These are phyloP conservation scores for Trichosporon ovoides DNA, from an alignment of 1,284 basidiomycete genomes.

Conservation along the genomic window DNA sequence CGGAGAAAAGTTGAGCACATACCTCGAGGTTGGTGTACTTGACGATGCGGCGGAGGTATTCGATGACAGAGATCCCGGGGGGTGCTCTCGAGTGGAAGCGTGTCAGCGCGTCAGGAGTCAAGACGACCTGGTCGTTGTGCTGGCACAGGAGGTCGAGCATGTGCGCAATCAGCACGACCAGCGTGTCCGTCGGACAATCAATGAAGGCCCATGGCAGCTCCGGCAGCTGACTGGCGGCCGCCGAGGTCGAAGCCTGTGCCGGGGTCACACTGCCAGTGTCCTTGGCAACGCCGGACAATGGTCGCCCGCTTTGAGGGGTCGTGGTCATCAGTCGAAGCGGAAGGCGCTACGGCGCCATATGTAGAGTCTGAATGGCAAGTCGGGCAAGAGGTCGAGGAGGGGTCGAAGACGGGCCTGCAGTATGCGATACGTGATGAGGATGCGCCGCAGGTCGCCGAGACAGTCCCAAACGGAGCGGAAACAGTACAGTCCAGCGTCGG, in stretches of 20 bases:
- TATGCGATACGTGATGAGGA: background rate
- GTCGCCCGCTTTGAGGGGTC: slow-evolving; percentile 1
- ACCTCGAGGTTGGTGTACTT: slow-evolving; percentile 91
- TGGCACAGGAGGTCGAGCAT: slow-evolving; percentile 87
- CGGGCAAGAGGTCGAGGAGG: background rate
- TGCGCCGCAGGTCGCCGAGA: background rate
- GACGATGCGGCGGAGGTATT: slow-evolving; percentile 86
- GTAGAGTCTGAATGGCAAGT: background rate
- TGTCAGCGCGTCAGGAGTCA: slow-evolving; percentile 57
- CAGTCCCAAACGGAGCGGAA: background rate
- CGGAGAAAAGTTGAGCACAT: slow-evolving; percentile 23
- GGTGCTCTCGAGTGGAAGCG: slow-evolving; percentile 88
- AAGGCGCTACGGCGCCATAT: slow-evolving; percentile 4
- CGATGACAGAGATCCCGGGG: slow-evolving; percentile 74
- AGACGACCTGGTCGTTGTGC: slow-evolving; percentile 81
- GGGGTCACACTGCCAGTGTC: background rate
- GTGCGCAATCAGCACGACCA: slow-evolving; percentile 82
- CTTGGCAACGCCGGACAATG: background rate
- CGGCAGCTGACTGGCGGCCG: slow-evolving; percentile 2
- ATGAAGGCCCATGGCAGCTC: slow-evolving; percentile 49
- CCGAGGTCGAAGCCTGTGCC: background rate
- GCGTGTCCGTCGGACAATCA: slow-evolving; percentile 69
- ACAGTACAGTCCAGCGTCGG: background rate
- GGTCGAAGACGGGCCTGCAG: background rate
- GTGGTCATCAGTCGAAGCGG: background rate